These are phyloP conservation scores for Acacia confusa DNA, from an alignment of 306 rosid species.

Conservation along the genomic window DNA sequence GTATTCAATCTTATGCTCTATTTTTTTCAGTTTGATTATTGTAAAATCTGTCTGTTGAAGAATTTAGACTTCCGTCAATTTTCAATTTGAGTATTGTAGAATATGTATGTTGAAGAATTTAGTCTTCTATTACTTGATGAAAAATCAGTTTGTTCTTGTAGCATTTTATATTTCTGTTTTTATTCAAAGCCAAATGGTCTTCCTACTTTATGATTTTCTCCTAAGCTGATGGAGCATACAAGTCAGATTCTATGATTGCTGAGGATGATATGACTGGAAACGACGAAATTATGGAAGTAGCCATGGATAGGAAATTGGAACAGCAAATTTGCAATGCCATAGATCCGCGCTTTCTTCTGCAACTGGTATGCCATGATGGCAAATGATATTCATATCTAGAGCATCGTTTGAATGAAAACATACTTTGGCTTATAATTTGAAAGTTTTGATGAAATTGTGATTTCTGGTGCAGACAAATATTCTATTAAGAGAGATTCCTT, in stretches of 20 bases:
- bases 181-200: slow-evolving; percentile 23
- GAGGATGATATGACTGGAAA: slow-evolving; percentile 65
- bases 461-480: slow-evolving; percentile 65
- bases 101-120: not conserved
- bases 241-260: slow-evolving; percentile 59
- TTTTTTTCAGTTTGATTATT: not conserved
- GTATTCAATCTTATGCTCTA: slow-evolving; percentile 17
- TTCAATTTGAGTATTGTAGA: not conserved
- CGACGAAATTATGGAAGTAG: slow-evolving; percentile 61
- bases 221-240: slow-evolving; percentile 25
- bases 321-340: slow-evolving; percentile 77
- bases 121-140: not conserved
- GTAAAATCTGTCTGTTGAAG: not conserved
- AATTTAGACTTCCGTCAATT: not conserved
- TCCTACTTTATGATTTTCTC: slow-evolving; percentile 20
- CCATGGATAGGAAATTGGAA: slow-evolving; percentile 65
- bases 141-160: not conserved
- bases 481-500: slow-evolving; percentile 75
- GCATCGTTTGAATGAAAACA: slow-evolving; percentile 13
- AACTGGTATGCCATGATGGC: slow-evolving; percentile 59
- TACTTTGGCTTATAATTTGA: slow-evolving; percentile 3
- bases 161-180: not conserved
- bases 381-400: slow-evolving; percentile 4
- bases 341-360: slow-evolving; percentile 83
- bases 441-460: slow-evolving; percentile 26